These are phyloP conservation scores for Oenanthe sinensis DNA, from an alignment of 129 eudicot genomes.

Conservation along the genomic window DNA sequence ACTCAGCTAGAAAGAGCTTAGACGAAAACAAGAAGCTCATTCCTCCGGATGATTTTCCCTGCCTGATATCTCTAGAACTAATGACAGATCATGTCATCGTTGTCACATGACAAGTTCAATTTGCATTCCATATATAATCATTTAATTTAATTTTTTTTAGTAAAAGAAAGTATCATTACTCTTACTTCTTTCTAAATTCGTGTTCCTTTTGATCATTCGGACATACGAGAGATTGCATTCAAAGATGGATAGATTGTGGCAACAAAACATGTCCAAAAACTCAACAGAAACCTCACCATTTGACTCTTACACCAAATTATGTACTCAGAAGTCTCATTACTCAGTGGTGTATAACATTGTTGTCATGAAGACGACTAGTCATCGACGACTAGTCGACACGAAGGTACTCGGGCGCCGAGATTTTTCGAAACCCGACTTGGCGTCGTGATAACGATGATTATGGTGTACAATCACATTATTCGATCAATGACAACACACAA, in stretches of 20 bases:
- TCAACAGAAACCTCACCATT: slow-evolving; percentile 29
- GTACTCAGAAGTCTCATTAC: slow-evolving; percentile 30
- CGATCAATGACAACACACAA: no score
- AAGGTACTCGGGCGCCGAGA: no score
- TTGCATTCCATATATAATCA: neutral
- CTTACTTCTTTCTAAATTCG: neutral
- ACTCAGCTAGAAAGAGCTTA: neutral
- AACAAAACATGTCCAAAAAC: slow-evolving; percentile 34
- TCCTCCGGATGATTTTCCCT: slow-evolving; percentile 30
- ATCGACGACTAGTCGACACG: no score
- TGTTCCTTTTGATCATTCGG: slow-evolving; percentile 8
- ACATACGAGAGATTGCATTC: slow-evolving; percentile 37
- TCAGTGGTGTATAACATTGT: slow-evolving; percentile 30
- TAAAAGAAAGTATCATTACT: neutral
- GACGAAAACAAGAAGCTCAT: slow-evolving; percentile 17
- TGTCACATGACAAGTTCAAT: slow-evolving; percentile 32
- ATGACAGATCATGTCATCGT: slow-evolving; percentile 42
- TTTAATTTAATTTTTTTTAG: neutral
- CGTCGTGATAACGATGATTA: no score
- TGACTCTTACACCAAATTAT: slow-evolving; percentile 28
- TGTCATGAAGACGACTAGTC: no score
- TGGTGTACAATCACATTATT: no score
- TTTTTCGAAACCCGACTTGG: no score
- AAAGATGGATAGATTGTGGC: slow-evolving; percentile 42
- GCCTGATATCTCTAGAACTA: slow-evolving; percentile 37